Evolutionary conservation across 2,329 filamentous ascomycete genomes (phyloP).

Genomic region (Fusarium agapanthi): DNA sequence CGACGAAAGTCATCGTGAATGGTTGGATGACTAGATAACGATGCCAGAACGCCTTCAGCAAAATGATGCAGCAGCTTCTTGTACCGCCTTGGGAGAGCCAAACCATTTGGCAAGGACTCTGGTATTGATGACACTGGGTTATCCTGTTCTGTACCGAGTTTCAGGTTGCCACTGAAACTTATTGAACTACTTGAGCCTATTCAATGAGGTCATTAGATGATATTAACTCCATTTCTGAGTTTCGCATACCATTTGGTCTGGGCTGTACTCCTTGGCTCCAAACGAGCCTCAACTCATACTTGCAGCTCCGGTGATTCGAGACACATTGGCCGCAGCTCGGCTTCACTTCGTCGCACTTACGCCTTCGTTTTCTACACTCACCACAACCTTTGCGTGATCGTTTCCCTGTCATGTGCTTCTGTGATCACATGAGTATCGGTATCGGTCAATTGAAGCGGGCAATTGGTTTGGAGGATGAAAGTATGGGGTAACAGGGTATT

Average conservation of each 20-base stretch:
- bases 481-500: neutral
- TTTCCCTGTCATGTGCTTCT: slow-evolving; percentile 29
- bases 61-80: slow-evolving; percentile 39
- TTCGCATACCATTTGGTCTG: neutral
- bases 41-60: slow-evolving; percentile 38
- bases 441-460: neutral
- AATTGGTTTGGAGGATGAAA: neutral
- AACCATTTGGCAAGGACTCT: slow-evolving; percentile 35
- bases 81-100: slow-evolving; percentile 32
- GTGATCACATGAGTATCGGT: neutral
- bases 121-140: slow-evolving; percentile 6
- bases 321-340: slow-evolving; percentile 38
- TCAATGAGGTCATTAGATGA: fast-evolving
- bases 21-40: slow-evolving; percentile 39
- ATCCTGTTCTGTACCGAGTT: neutral
- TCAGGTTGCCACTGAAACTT: neutral
- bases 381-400: slow-evolving; percentile 43
- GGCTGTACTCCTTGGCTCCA: slow-evolving; percentile 28
- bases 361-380: slow-evolving; percentile 41
- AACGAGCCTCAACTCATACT: slow-evolving; percentile 38
- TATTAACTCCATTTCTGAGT: fast-evolving
- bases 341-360: slow-evolving; percentile 43
- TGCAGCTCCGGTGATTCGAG: slow-evolving; percentile 25
- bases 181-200: neutral
- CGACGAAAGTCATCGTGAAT: slow-evolving; percentile 40